Conservation (phyloP, 75 land plant genomes). For the Pinus tabuliformis region DNA sequence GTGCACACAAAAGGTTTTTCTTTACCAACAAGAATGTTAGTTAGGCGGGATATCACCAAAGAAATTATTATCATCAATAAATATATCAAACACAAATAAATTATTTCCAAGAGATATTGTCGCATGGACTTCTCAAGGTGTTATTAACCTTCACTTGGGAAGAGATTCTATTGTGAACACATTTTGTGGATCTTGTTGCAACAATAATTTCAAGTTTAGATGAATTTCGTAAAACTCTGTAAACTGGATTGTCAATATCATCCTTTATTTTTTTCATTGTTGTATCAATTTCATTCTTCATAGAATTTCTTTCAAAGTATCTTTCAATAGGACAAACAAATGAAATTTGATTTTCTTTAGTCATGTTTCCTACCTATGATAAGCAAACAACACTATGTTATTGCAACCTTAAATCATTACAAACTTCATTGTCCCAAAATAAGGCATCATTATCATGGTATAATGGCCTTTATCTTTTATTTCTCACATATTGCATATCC, state of each 20-base stretch:
- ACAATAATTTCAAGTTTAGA: conserved; percentile 8
- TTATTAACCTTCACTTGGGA: neutral
- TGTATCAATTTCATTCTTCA: conserved; percentile 6
- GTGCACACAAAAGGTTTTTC: too few relatives aligned
- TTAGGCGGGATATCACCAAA: too few relatives aligned
- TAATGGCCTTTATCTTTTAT: conserved; percentile 29
- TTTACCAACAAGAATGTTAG: too few relatives aligned
- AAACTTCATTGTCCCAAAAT: conserved; percentile 9
- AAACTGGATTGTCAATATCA: neutral
- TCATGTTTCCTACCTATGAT: conserved; percentile 6
- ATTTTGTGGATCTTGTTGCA: neutral
- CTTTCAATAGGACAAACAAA: conserved; percentile 11
- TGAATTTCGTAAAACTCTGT: conserved; percentile 3
- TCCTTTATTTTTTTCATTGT: conserved; percentile 6
- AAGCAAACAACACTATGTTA: conserved; percentile 6
- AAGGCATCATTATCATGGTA: conserved; percentile 13
- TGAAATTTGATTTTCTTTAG: neutral
- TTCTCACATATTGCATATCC: conserved; percentile 20
- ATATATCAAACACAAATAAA: too few relatives aligned
- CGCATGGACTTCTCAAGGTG: too few relatives aligned
- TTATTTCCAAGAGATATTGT: too few relatives aligned
- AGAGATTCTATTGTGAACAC: conserved; percentile 1
- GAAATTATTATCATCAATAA: too few relatives aligned
- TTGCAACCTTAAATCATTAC: conserved; percentile 3
- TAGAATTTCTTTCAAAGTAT: conserved; percentile 6